Evolutionary conservation across 2,329 filamentous ascomycete species (phyloP).

Genomic region (Trichoderma citrinoviride): DNA sequence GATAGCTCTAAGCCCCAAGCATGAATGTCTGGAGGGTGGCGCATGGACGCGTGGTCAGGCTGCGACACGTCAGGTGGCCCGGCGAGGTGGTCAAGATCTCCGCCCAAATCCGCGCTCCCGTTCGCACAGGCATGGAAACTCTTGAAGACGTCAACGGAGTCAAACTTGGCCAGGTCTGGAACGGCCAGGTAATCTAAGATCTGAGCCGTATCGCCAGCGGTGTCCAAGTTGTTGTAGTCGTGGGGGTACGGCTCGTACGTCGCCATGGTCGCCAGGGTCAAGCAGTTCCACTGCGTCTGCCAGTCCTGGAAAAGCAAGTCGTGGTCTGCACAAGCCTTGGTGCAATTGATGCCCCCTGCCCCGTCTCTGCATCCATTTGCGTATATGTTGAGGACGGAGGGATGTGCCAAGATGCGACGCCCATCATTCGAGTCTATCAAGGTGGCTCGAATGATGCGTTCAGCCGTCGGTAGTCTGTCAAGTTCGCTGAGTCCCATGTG

Average conservation of each 20-base stretch:
- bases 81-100: too few relatives aligned
- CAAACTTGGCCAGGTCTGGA: not conserved
- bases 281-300: constrained; percentile 11
- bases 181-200: not conserved
- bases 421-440: not conserved
- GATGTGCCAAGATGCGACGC: not conserved
- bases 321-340: not conserved
- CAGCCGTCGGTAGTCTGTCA: not conserved
- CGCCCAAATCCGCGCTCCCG: not conserved
- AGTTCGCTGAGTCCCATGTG: not conserved
- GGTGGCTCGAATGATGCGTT: not conserved
- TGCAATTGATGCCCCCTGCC: not conserved
- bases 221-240: not conserved
- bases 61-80: too few relatives aligned
- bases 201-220: not conserved
- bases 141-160: not conserved
- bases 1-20: not conserved
- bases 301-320: not conserved
- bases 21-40: not conserved
- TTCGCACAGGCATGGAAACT: not conserved
- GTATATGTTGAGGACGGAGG: not conserved
- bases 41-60: too few relatives aligned
- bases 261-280: constrained; percentile 3
- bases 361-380: not conserved
- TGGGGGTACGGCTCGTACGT: not conserved